phyloP scores from a whole-genome alignment of 495 filamentous ascomycete genomes.

The Penicillium antarcticum region DNA sequence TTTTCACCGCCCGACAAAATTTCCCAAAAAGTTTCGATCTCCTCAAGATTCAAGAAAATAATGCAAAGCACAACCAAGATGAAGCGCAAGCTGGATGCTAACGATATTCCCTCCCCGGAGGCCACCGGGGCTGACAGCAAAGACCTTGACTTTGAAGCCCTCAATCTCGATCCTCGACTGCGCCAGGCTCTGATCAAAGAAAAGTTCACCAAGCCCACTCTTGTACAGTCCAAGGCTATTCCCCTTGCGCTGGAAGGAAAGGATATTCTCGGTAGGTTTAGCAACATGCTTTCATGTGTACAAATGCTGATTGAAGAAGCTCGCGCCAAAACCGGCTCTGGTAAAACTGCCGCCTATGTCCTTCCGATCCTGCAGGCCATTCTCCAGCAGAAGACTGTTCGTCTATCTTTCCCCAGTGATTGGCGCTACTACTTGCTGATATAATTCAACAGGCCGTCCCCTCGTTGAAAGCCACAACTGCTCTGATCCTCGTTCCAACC shows the following conservation, averaged over 20 bases:
- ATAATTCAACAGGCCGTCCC: slow-evolving; percentile 27
- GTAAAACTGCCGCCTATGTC: slow-evolving; percentile 97
- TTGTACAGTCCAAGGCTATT: slow-evolving; percentile 82
- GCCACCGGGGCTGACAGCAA: slow-evolving; percentile 21
- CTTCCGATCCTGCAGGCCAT: slow-evolving; percentile 81
- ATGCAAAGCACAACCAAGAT: slow-evolving; percentile 33
- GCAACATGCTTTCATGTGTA: not conserved
- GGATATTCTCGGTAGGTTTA: slow-evolving; percentile 71
- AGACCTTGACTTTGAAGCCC: slow-evolving; percentile 39
- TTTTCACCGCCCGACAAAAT: slow-evolving; percentile 43
- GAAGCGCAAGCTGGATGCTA: slow-evolving; percentile 64
- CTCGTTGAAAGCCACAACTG: slow-evolving; percentile 51
- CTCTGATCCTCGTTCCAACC: slow-evolving; percentile 88
- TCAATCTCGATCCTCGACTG: slow-evolving; percentile 79
- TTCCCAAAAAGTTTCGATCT: slow-evolving; percentile 36
- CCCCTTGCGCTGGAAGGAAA: slow-evolving; percentile 86
- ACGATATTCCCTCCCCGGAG: slow-evolving; percentile 52
- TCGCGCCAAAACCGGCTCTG: slow-evolving; percentile 87
- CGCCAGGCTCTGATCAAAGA: slow-evolving; percentile 82
- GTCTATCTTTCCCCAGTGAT: slow-evolving; percentile 15
- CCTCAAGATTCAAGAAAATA: slow-evolving; percentile 7
- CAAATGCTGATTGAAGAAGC: slow-evolving; percentile 42
- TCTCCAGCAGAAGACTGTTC: slow-evolving; percentile 69
- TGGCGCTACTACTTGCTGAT: not conserved
- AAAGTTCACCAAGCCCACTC: slow-evolving; percentile 78